Evolutionary conservation across 768 basidiomycete species (phyloP), one percentile per base, ranked within the genome.

Genomic region (Suillus paluster): DNA sequence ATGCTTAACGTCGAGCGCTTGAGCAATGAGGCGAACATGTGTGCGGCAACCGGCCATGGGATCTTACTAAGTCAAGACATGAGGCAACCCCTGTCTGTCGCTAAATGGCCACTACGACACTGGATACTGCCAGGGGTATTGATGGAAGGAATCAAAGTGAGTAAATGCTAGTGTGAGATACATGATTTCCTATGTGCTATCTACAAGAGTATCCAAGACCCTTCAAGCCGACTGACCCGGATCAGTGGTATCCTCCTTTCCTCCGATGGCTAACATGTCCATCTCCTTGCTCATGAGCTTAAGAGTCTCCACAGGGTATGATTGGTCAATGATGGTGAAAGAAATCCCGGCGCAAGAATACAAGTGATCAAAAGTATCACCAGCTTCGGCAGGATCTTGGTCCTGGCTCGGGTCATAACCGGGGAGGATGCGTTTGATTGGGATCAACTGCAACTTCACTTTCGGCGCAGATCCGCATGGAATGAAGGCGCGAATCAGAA

Each of bases 401-500:
- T 66, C 66, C 23, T 45, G 25, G 33, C 39, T 23, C 11, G 50
- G 30, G 9, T 57, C 39, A 52, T 44, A 17, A 44, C 64, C 66
- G 39, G 57, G 63, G 23, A 71, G 42, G 21, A 68, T 21, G 45
- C 63, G 60, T 23, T 63, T 63, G 42, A 73, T 61, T 49, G 72
- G 68, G 27, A 68, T 52, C 23, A 69, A 66, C 41, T 70, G 74
- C 34, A 73, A 59, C 36, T 70, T 70, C 25, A 73, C 66, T 36
- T 64, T 75, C 8, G 64, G 61, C 5, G 66, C 66, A 14, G 62
- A 64, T 33, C 72, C 72, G 8, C 63, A 66, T 7, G 72, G 72
- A 12, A 73, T 63, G 53, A 75, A 66, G 25, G 73, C 68, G 44
- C 72, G 72, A 23, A 75, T 61, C 36, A 75, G 68, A 25, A 75